Percentiles rank a stretch among this genome's conserved stretches.
These are phyloP conservation scores for Lantana camara DNA, from an alignment of 257 asterid species.

Conservation along the genomic window DNA sequence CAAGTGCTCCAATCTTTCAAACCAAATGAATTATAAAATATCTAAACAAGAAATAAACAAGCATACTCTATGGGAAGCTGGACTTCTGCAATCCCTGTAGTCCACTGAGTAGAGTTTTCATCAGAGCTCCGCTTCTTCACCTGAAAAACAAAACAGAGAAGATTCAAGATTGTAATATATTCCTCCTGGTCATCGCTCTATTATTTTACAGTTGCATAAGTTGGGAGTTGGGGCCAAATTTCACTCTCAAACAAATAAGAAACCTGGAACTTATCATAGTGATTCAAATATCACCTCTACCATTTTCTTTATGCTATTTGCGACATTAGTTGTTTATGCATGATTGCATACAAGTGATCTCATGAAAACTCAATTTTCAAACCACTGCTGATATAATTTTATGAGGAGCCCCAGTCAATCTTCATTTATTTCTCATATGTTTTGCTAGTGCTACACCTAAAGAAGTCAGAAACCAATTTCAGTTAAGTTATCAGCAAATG, in stretches of 20 bases:
- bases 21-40: constrained; percentile 14
- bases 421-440: not conserved
- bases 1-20: constrained; percentile 5
- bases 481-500: not conserved
- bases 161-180: constrained; percentile 18
- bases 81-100: constrained; percentile 97
- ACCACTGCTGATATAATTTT: too few relatives aligned
- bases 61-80: constrained; percentile 98
- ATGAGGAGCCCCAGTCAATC: not conserved
- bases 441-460: not conserved
- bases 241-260: not conserved
- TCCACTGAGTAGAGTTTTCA: constrained; percentile 99
- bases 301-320: not conserved
- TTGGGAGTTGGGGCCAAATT: constrained; percentile 7
- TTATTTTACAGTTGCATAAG: constrained; percentile 5
- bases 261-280: not conserved
- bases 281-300: not conserved
- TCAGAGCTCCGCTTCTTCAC: constrained; percentile 87
- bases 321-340: not conserved
- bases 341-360: not conserved
- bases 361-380: not conserved
- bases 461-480: not conserved
- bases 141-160: constrained; percentile 38
- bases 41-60: constrained; percentile 11
- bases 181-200: constrained; percentile 14